Base-by-base conservation (phyloP, 2,329 filamentous ascomycete genomes). In the Pseudocercospora musae region DNA sequence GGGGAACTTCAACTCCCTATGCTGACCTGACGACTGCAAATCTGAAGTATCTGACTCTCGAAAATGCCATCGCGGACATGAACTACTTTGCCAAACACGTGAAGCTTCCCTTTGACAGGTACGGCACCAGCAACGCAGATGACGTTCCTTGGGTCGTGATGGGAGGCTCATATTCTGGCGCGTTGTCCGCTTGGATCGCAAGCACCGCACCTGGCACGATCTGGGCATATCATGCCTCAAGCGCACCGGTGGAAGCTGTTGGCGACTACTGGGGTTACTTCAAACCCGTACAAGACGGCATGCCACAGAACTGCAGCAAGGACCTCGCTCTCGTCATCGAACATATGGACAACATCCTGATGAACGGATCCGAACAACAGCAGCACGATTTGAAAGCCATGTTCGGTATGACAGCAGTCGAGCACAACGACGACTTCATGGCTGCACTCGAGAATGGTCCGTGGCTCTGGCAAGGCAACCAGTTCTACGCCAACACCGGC, bases 241-340 rank as follows among this genome's bases (percentile, higher is more conserved):
- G 81, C 70, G 85, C 80, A 0, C 82, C 83, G 0, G 83, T 87
- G 0, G 74, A 87, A 67, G 80, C 81, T 0, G 79, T 86, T 33
- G 78, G 80, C 23, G 78, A 87, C 71, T 86, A 82, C 69, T 87
- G 83, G 83, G 76, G 81, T 71, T 87, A 87, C 68, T 87, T 85
- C 68, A 68, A 76, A 3, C 84, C 84, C 0, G 77, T 86, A n/a
- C 80, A 84, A 68, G 68, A 82, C 31, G 84, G 83, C 7, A 86
- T 87, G 82, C 79, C 85, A 5, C 71, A 77, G 67, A 87, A 87
- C 72, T 87, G 85, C 74, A 85, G 81, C 70, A 75, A 69, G 2
- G 84, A 86, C 68, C 73, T 85, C 29, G 72, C 77, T 1, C 75
- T 77, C 3, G 82, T 87, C 18, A 76, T 85, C 40, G 78, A 83